Base-by-base conservation (phyloP, 2,329 filamentous ascomycete species). In the Escovopsis weberi region DNA sequence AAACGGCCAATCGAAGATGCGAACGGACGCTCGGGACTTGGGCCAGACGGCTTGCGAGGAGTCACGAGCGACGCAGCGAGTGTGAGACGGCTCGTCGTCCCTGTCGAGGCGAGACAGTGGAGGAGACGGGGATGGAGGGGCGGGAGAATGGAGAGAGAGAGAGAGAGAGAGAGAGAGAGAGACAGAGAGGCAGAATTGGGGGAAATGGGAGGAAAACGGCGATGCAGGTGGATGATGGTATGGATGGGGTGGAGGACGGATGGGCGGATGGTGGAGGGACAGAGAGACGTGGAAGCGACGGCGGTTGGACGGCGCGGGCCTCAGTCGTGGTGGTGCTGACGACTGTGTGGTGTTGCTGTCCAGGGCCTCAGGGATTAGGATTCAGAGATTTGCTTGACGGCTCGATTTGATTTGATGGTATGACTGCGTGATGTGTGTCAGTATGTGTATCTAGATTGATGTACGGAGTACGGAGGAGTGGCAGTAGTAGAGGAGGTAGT, bases 221-320 rank as follows among this genome's bases (percentile, higher is more conserved):
- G 44, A 35, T 45, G 44, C 41, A 38, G 12, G 28, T 38, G 33
- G 34, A 38, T 38, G 41, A 43, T 38, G 41, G 38, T 12, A 40
- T 40, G 38, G 23, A 35, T 12, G 41, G 26, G 37, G 37, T 38
- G 41, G 19, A 12, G 18, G 35, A 38, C 32, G 38, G 28, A 40
- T 40, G 44, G 40, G 40, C 40, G 37, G 33, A 40, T 33, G 35
- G 39, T 40, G 38, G 43, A 39, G 39, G 43, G 36, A 41, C 34
- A 41, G 39, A 38, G 15, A 19, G 23, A 23, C 2, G 4, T 4
- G 23, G 23, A 23, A 23, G 23, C 23, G 23, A 23, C 23, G 23
- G 23, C 23, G 23, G 23, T 23, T 23, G 23, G 23, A 23, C 23
- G 23, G 23, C 23, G 23, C 23, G 23, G 23, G 23, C 23, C 23